Base-by-base conservation (phyloP, 352 stramenopile species). In the Pseudoperonospora humuli region DNA sequence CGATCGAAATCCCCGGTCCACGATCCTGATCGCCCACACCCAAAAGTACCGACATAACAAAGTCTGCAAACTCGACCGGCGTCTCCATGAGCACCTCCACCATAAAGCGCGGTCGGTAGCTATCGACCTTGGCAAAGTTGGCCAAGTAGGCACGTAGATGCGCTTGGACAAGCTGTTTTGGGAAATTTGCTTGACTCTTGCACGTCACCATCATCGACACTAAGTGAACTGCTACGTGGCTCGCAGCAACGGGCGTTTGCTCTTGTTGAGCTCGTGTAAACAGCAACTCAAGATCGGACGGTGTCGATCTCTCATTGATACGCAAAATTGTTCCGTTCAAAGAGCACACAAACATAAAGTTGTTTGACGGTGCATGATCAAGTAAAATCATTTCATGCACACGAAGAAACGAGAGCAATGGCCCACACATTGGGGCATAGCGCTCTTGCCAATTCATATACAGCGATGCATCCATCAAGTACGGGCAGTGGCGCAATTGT, bases 381-480 rank as follows among this genome's bases (percentile, higher is more conserved):
- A 67, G 20, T 40, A 73, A 39, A 65, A 86, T 84, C 72, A 85
- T 79, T 59, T 89, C 77, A 84, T 89, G 70, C 75, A 74, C 60
- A 44, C 68, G 61, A 64, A 89, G 61, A 71, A 89, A 89, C 28
- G 45, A 54, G 47, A 61, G 70, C 59, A 89, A 50, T 3, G 72
- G 35, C 34, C 75, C 77, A 63, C 74, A 85, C 25, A 68, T 60
- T 1, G 65, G 68, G 29, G 60, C 75, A 66, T 76, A 89, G 13
- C 44, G 57, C 50, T 78, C 67, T 51, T 60, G 59, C 70, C 70
- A 83, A 52, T 73, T 45, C 55, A 69, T 70, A 57, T 63, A 76
- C 43, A 70, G 43, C 24, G 49, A 58, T 42, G 86, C 55, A 58
- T 87, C 69, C 36, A 86, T 50, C 14, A 90, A 64, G 44, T 57